phyloP scores from a whole-genome alignment of 805 yeast species.

The Lachancea nothofagi region DNA sequence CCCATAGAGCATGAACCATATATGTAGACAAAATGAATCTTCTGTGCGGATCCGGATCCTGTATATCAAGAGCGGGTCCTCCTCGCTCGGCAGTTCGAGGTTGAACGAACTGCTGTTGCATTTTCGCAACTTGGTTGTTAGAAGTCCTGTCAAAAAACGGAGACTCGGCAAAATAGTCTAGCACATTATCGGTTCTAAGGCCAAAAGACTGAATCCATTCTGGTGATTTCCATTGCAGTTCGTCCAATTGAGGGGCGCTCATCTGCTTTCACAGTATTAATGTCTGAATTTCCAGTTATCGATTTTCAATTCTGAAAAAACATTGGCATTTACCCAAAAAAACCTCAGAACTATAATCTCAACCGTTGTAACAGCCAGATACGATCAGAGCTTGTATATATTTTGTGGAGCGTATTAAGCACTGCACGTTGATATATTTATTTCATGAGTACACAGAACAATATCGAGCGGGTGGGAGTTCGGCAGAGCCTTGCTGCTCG shows the following conservation, averaged over 20 bases:
- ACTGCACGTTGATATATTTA: no score
- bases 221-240: constrained; percentile 94
- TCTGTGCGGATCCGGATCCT: constrained; percentile 8
- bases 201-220: constrained; percentile 95
- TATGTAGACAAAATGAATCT: constrained; percentile 14
- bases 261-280: no score
- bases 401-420: no score
- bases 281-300: no score
- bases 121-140: constrained; percentile 87
- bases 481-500: no score
- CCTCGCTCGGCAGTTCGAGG: constrained; percentile 17
- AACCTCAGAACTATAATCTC: no score
- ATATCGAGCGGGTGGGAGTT: no score
- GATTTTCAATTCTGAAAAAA: no score
- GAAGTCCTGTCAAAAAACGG: constrained; percentile 94
- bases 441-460: no score
- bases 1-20: constrained; percentile 36
- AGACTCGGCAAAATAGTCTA: constrained; percentile 88
- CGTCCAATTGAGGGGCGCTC: constrained; percentile 49
- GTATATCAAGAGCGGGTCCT: constrained; percentile 5
- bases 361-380: no score
- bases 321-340: no score
- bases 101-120: constrained; percentile 78
- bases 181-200: constrained; percentile 78
- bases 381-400: no score